phyloP scores from a whole-genome alignment of 495 filamentous ascomycete species.

The Oidiodendron maius region DNA sequence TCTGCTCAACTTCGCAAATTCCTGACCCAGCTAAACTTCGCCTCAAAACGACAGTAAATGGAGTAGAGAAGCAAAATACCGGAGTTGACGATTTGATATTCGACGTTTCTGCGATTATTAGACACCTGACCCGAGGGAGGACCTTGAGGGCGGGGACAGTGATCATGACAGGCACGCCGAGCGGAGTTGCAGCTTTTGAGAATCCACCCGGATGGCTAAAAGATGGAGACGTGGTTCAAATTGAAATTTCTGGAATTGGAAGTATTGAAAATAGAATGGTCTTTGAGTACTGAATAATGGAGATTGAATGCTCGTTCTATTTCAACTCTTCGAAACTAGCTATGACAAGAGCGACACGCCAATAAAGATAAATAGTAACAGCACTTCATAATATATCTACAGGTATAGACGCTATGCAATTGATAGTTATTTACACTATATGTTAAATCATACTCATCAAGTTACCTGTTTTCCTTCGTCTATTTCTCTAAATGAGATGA shows the following conservation, averaged over 20 bases:
- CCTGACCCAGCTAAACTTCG: conserved; percentile 8
- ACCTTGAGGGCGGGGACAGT: conserved; percentile 29
- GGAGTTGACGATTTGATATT: conserved; percentile 12
- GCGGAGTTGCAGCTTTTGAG: conserved; percentile 32
- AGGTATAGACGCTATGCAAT: too few relatives aligned
- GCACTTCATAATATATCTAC: too few relatives aligned
- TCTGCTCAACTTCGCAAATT: not conserved
- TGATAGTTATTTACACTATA: too few relatives aligned
- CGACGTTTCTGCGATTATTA: conserved; percentile 5
- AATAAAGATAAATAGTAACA: too few relatives aligned
- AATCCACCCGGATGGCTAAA: conserved; percentile 24
- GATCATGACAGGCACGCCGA: conserved; percentile 38
- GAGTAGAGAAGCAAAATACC: conserved; percentile 11
- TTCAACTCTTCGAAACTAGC: too few relatives aligned
- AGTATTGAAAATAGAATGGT: conserved; percentile 27
- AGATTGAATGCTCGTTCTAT: too few relatives aligned
- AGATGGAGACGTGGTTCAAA: conserved; percentile 35
- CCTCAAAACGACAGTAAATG: conserved; percentile 11
- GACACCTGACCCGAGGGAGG: conserved; percentile 13
- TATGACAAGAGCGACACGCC: too few relatives aligned
- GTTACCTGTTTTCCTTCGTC: too few relatives aligned
- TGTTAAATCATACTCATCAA: too few relatives aligned
- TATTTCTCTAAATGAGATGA: too few relatives aligned
- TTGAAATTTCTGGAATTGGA: conserved; percentile 27
- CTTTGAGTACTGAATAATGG: conserved; percentile 19